These are phyloP conservation scores for Ascochyta koolunga DNA, from an alignment of 2,329 filamentous ascomycete genomes.

Conservation along the genomic window DNA sequence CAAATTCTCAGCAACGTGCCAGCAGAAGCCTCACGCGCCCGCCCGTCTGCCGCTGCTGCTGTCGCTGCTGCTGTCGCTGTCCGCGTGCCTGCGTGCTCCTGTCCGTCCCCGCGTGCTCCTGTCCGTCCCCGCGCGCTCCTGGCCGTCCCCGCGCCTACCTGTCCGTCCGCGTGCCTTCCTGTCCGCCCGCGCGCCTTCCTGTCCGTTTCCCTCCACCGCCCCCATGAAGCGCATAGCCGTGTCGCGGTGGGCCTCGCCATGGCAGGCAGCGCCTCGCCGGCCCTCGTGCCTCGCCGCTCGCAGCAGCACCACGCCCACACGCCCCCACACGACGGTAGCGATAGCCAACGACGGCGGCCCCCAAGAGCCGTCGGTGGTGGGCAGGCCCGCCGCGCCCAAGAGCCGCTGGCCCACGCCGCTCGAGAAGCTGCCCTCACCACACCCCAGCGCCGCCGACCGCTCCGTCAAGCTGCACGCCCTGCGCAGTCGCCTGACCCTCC, in stretches of 20 bases:
- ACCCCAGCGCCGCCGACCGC: conserved; percentile 66
- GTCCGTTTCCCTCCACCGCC: conserved; percentile 18
- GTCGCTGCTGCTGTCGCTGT: conserved; percentile 26
- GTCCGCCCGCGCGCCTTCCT: too few relatives aligned
- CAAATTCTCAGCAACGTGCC: conserved; percentile 13
- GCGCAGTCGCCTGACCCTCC: conserved; percentile 84
- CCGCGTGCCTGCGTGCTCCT: too few relatives aligned
- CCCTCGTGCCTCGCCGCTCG: conserved; percentile 42
- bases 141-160: too few relatives aligned
- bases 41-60: conserved; percentile 5
- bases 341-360: conserved; percentile 5
- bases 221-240: conserved; percentile 68
- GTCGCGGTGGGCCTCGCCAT: conserved; percentile 65
- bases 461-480: conserved; percentile 93
- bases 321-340: conserved; percentile 5
- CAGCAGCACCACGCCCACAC: neutral
- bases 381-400: conserved; percentile 3
- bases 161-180: too few relatives aligned
- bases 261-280: conserved; percentile 59
- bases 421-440: conserved; percentile 70
- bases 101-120: too few relatives aligned
- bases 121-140: too few relatives aligned
- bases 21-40: conserved; percentile 5
- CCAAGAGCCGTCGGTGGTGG: neutral
- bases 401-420: conserved; percentile 24